Base-by-base conservation (phyloP, 345 rosid genomes). In the Pistacia vera region DNA sequence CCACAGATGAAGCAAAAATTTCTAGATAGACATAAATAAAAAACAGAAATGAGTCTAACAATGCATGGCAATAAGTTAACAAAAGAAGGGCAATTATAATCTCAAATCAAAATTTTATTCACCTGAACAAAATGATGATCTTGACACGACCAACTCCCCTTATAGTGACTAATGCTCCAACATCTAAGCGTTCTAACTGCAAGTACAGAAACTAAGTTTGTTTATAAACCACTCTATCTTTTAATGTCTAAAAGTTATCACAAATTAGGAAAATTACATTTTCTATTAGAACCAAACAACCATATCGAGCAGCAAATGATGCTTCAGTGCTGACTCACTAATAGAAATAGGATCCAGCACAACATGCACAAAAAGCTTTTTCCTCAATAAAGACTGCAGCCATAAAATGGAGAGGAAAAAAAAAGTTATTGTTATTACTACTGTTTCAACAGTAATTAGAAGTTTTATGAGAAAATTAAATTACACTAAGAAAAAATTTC, bases 291-390 rank as follows among this genome's bases (percentile, higher is more conserved):
- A 91, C 96, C 81, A 93, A 77, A 75, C 96, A 93, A 36, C 96
- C 96, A 63, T 87, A 88, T 85, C 85, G 81, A 74, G 97, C 96
- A 66, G 89, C 93, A 88, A 91, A 91, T 11, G 96, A 91, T 46
- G 90, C 87, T 76, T 88, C 96, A 20, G 88, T 10, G 88, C 86
- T 41, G 88, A 81, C 38, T 83, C 82, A 73, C 86, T 89, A 38
- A 91, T 78, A 4, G 87, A 73, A 80, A 93, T 86, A 35, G 96
- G 97, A 79, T 90, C 93, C 69, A 93, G 78, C 73, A 91, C 88
- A 78, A 93, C 90, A 84, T 91, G 94, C 85, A 91, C 96, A 77
- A 93, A 93, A 68, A 86, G 78, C 64, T 87, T 85, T 81, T 85
- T 86, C 73, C 80, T 81, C 22, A 75, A 77, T 66, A 93, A 79